Conservation (phyloP, 169 alveolate genomes). For the Plasmodium gonderi region DNA sequence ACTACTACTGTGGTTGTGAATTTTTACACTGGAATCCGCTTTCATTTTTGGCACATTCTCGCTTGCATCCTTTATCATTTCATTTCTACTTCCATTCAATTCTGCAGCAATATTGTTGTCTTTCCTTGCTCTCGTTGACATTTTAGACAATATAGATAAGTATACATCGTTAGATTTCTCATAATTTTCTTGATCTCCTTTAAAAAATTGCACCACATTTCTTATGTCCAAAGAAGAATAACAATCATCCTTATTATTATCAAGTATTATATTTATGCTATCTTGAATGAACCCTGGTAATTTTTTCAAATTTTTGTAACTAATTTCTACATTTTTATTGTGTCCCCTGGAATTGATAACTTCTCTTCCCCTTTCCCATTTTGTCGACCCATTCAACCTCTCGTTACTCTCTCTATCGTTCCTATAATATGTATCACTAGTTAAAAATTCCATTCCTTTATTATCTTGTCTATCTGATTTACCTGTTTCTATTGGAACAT, state of each 20-base stretch:
- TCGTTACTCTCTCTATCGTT: too few species aligned
- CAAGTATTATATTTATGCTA: conserved; percentile 16
- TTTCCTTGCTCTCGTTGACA: not conserved
- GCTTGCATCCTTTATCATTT: not conserved
- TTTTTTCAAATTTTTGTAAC: conserved; percentile 16
- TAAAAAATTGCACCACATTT: not conserved
- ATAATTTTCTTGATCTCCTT: not conserved
- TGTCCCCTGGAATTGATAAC: not conserved
- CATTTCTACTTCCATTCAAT: not conserved
- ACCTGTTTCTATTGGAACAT: too few species aligned
- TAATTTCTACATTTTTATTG: not conserved
- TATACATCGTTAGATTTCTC: not conserved
- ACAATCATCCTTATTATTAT: conserved; percentile 4
- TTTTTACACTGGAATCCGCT: not conserved
- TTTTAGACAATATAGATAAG: not conserved
- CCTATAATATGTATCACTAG: too few species aligned
- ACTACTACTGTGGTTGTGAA: not conserved
- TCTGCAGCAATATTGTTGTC: not conserved
- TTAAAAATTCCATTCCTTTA: too few species aligned
- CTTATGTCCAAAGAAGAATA: not conserved
- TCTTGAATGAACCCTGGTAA: conserved; percentile 48
- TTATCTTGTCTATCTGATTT: too few species aligned
- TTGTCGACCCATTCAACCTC: not conserved
- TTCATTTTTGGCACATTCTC: not conserved
- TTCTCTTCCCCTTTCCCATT: not conserved